phyloP scores from a whole-genome alignment of 306 rosid genomes.

The Acacia confusa region DNA sequence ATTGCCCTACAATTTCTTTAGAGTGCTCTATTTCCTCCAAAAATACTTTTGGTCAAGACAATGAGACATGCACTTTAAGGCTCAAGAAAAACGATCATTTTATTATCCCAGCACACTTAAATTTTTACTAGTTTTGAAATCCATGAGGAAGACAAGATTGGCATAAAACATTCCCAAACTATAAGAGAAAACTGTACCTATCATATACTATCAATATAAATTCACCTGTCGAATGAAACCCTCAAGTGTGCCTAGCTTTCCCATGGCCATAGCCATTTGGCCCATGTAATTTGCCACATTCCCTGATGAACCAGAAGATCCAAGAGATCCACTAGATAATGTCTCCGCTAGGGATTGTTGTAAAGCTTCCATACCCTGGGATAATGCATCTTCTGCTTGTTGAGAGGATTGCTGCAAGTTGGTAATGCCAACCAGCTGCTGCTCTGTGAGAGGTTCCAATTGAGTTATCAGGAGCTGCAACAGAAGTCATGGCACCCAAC shows the following conservation, averaged over 20 bases:
- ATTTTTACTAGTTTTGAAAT: background rate
- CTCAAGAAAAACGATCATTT: background rate
- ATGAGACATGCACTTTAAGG: background rate
- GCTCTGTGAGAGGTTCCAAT: slow-evolving; percentile 95
- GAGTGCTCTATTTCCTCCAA: background rate
- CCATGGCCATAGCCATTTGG: slow-evolving; percentile 99
- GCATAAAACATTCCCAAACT: background rate
- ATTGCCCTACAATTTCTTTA: background rate
- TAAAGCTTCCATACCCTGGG: slow-evolving; percentile 98
- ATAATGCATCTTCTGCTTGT: slow-evolving; percentile 97
- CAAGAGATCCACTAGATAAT: slow-evolving; percentile 68
- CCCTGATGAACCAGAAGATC: slow-evolving; percentile 83
- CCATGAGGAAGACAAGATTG: slow-evolving; percentile 4
- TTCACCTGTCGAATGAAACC: slow-evolving; percentile 92
- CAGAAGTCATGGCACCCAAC: slow-evolving; percentile 26
- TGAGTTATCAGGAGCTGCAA: slow-evolving; percentile 85
- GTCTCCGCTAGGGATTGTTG: slow-evolving; percentile 94
- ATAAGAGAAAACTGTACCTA: slow-evolving; percentile 4
- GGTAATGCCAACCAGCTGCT: slow-evolving; percentile 75
- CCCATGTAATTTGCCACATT: slow-evolving; percentile 97
- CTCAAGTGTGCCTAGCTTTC: slow-evolving; percentile 91
- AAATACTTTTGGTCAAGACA: background rate
- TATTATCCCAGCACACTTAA: background rate
- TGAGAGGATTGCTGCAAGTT: slow-evolving; percentile 96
- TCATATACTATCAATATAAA: slow-evolving; percentile 11